These are phyloP conservation scores for Lactarius deliciosus DNA, from an alignment of 768 basidiomycete genomes.

Conservation along the genomic window DNA sequence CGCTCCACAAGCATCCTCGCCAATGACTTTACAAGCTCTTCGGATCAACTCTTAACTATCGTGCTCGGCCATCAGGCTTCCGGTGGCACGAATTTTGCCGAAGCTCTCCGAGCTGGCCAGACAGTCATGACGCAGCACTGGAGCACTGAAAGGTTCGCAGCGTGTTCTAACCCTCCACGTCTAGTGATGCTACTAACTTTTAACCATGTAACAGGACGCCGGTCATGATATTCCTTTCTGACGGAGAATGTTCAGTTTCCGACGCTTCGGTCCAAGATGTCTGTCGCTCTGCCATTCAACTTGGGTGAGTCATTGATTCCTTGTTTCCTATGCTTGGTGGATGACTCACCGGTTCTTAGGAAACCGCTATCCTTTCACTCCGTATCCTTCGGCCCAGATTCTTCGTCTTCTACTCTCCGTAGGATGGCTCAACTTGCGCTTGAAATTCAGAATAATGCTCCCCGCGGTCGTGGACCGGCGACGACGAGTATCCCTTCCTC, in stretches of 20 bases:
- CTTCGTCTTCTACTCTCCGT: constrained; percentile 37
- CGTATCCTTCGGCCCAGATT: constrained; percentile 50
- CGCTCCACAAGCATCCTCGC: constrained; percentile 32
- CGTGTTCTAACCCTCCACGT: not conserved
- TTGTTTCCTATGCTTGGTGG: not conserved
- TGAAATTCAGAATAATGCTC: constrained; percentile 46
- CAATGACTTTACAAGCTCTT: constrained; percentile 49
- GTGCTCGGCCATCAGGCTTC: constrained; percentile 38
- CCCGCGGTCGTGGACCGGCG: constrained; percentile 36
- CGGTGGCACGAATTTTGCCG: constrained; percentile 47
- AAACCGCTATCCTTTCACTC: constrained; percentile 57
- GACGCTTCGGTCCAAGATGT: constrained; percentile 43
- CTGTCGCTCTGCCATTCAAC: constrained; percentile 43
- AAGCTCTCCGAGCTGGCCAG: constrained; percentile 42
- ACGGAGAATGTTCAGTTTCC: constrained; percentile 47
- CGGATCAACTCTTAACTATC: constrained; percentile 44
- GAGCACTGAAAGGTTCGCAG: constrained; percentile 48
- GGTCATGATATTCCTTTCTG: constrained; percentile 58
- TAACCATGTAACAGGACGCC: constrained; percentile 41
- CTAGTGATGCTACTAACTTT: constrained; percentile 2
- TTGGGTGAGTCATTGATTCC: constrained; percentile 39
- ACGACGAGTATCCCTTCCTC: constrained; percentile 31
- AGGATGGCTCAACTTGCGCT: constrained; percentile 54
- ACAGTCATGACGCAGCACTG: constrained; percentile 46
- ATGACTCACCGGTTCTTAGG: constrained; percentile 35